These are phyloP conservation scores for Phytopythium delawarense DNA, from an alignment of 352 stramenopile genomes.

Conservation along the genomic window DNA sequence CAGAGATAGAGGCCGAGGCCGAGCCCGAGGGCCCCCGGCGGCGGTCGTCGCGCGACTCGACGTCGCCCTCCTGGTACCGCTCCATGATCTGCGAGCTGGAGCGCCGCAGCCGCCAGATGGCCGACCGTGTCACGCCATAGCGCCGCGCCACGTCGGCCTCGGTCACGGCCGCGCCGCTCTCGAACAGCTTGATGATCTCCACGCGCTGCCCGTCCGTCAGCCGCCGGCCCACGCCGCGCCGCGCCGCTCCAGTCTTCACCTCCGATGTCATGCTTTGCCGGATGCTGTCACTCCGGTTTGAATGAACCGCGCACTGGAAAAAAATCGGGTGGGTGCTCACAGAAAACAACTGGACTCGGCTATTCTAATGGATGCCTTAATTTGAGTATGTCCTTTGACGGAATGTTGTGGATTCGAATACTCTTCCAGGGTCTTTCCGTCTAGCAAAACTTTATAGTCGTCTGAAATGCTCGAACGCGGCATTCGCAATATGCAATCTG, in stretches of 20 bases:
- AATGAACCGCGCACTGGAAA: too few species aligned
- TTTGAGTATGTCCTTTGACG: too few species aligned
- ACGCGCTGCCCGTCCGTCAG: slow-evolving; percentile 44
- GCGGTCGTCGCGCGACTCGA: slow-evolving; percentile 35
- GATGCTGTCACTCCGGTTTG: too few species aligned
- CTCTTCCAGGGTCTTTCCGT: too few species aligned
- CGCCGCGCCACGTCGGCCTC: slow-evolving; percentile 36
- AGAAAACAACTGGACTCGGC: too few species aligned
- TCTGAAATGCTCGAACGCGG: too few species aligned
- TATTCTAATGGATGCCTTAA: too few species aligned
- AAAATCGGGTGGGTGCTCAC: too few species aligned
- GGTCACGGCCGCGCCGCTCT: slow-evolving; percentile 30
- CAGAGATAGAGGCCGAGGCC: neutral
- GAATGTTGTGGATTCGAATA: too few species aligned
- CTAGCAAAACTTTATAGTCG: too few species aligned
- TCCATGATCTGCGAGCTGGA: slow-evolving; percentile 34
- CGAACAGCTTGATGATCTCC: slow-evolving; percentile 50
- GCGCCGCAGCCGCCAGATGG: slow-evolving; percentile 38
- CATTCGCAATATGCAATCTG: neutral
- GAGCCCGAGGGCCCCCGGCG: slow-evolving; percentile 14
- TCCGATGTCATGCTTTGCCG: neutral
- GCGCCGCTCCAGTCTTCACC: slow-evolving; percentile 7
- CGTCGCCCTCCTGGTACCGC: slow-evolving; percentile 35
- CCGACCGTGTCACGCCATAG: slow-evolving; percentile 43
- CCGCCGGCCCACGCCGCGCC: slow-evolving; percentile 37